These are phyloP conservation scores for Curvularia sp. DNA, from an alignment of 2,329 filamentous ascomycete species.

Conservation along the genomic window DNA sequence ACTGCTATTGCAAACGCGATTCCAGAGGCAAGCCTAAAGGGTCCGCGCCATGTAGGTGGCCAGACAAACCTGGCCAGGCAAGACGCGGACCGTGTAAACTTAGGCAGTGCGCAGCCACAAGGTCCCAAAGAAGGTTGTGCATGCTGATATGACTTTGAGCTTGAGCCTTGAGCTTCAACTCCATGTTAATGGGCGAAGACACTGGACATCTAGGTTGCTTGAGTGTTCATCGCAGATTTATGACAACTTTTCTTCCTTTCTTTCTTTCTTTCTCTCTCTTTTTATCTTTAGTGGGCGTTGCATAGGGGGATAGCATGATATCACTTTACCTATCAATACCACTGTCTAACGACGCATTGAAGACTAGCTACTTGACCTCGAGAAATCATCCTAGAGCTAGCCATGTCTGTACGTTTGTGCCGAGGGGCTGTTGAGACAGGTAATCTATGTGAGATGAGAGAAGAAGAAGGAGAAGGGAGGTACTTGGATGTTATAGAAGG, in stretches of 20 bases:
- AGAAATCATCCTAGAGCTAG: not conserved
- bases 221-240: conserved; percentile 1
- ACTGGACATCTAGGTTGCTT: conserved; percentile 2
- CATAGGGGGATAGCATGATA: not conserved
- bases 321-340: conserved; percentile 4
- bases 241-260: too few relatives aligned
- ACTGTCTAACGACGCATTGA: not conserved
- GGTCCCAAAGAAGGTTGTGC: conserved; percentile 91
- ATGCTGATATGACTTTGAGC: conserved; percentile 63
- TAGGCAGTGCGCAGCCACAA: conserved; percentile 73
- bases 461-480: not conserved
- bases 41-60: conserved; percentile 70
- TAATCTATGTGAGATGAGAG: not conserved
- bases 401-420: not conserved
- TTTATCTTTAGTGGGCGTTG: not conserved
- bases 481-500: not conserved
- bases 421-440: not conserved
- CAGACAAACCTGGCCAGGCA: conserved; percentile 64
- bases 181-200: not conserved
- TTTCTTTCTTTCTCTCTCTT: not conserved
- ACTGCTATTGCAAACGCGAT: conserved; percentile 98
- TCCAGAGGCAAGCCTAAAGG: conserved; percentile 95
- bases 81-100: conserved; percentile 78
- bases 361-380: not conserved
- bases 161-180: not conserved